These are phyloP conservation scores for Arxiozyma telluris DNA, from an alignment of 1,139 yeast species.

Conservation along the genomic window DNA sequence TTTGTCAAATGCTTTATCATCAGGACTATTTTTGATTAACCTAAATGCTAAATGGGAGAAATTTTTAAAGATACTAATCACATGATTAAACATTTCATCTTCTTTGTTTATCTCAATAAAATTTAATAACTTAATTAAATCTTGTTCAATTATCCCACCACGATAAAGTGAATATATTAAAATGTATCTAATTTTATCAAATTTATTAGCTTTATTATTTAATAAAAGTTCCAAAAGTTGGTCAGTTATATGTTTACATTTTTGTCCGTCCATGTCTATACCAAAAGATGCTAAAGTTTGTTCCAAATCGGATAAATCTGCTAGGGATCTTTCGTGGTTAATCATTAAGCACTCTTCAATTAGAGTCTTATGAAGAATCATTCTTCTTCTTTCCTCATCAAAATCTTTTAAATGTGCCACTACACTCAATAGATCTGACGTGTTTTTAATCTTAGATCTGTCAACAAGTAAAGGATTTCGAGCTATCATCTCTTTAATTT, in stretches of 20 bases:
- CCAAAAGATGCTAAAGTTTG: slow-evolving; percentile 75
- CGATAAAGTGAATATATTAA: slow-evolving; percentile 71
- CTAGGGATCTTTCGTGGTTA: slow-evolving; percentile 46
- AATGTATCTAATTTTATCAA: slow-evolving; percentile 71
- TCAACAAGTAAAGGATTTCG: slow-evolving; percentile 67
- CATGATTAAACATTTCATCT: slow-evolving; percentile 41
- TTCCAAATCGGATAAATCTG: slow-evolving; percentile 60
- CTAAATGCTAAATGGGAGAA: slow-evolving; percentile 60
- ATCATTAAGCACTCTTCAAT: slow-evolving; percentile 50
- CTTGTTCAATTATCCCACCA: slow-evolving; percentile 73
- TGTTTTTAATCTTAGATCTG: slow-evolving; percentile 49
- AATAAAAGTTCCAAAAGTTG: slow-evolving; percentile 53
- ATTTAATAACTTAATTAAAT: slow-evolving; percentile 57
- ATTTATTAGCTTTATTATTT: slow-evolving; percentile 41
- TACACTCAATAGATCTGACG: slow-evolving; percentile 54
- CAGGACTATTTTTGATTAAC: slow-evolving; percentile 44
- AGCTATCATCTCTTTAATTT: slow-evolving; percentile 57
- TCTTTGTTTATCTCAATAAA: slow-evolving; percentile 58
- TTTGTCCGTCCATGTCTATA: slow-evolving; percentile 58
- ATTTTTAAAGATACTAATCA: slow-evolving; percentile 51
- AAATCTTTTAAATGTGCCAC: slow-evolving; percentile 62
- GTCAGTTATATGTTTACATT: slow-evolving; percentile 56
- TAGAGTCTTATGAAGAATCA: slow-evolving; percentile 50
- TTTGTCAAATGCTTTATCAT: slow-evolving; percentile 34
- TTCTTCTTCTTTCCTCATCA: slow-evolving; percentile 55